Conservation (phyloP, 352 stramenopile species). For the Globisporangium irregulare region DNA sequence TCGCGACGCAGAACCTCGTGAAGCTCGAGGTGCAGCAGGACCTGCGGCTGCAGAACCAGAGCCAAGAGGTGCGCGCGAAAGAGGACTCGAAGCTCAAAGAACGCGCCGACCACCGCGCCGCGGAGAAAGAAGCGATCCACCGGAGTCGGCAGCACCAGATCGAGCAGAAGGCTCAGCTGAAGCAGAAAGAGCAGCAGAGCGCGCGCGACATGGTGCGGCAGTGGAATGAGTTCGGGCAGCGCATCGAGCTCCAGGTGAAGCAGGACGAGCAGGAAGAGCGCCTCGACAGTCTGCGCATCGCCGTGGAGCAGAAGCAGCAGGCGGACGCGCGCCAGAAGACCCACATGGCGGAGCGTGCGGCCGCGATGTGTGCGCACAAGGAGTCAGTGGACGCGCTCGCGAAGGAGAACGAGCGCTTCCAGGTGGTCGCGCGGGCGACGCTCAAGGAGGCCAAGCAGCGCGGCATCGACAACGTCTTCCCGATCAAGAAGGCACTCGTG, state of each 20-base stretch:
- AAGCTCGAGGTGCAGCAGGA: slow-evolving; percentile 68
- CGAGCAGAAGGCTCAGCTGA: slow-evolving; percentile 38
- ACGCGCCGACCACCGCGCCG: slow-evolving; percentile 56
- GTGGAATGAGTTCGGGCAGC: slow-evolving; percentile 68
- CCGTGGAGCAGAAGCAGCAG: slow-evolving; percentile 74
- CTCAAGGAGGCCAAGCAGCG: slow-evolving; percentile 57
- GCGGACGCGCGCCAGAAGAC: slow-evolving; percentile 61
- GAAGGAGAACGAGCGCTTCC: slow-evolving; percentile 59
- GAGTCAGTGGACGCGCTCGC: slow-evolving; percentile 33
- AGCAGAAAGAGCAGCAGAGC: slow-evolving; percentile 35
- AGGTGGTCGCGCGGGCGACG: slow-evolving; percentile 44
- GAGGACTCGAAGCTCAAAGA: slow-evolving; percentile 63
- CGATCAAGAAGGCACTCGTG: slow-evolving; percentile 67
- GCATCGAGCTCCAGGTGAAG: slow-evolving; percentile 47
- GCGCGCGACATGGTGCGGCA: slow-evolving; percentile 48
- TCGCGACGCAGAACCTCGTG: slow-evolving; percentile 68
- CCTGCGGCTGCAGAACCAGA: slow-evolving; percentile 57
- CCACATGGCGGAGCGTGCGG: slow-evolving; percentile 36
- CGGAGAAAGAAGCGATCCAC: slow-evolving; percentile 59
- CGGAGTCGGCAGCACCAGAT: slow-evolving; percentile 60
- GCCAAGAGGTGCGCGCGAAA: slow-evolving; percentile 65
- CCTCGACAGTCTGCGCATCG: slow-evolving; percentile 56
- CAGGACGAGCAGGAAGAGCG: slow-evolving; percentile 65
- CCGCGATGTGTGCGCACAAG: slow-evolving; percentile 29
- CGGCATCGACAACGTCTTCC: slow-evolving; percentile 60